These are phyloP conservation scores for Prunus fruticosa DNA, from an alignment of 306 rosid species.

Conservation along the genomic window DNA sequence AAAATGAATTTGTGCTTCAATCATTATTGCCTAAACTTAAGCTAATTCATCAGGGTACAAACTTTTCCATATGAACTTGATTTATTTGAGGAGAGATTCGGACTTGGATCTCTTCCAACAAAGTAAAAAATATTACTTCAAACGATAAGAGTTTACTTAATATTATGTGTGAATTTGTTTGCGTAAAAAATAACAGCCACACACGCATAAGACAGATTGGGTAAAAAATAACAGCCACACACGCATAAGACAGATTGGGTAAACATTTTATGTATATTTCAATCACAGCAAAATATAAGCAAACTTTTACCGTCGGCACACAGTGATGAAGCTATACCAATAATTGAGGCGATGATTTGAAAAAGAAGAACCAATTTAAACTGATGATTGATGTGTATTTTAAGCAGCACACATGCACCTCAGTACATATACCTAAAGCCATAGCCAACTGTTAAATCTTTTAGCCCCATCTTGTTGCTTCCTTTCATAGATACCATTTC, in stretches of 20 bases:
- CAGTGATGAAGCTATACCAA: neutral
- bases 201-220: neutral
- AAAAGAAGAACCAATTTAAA: neutral
- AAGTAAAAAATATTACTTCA: neutral
- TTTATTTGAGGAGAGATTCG: neutral
- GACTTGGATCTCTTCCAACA: neutral
- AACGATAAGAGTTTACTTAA: too few species aligned
- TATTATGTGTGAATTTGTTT: neutral
- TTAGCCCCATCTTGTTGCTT: constrained; percentile 1
- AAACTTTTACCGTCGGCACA: neutral
- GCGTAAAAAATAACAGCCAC: neutral
- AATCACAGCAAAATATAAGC: neutral
- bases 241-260: neutral
- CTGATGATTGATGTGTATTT: neutral
- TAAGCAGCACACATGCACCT: neutral
- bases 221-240: neutral
- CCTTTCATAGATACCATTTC: constrained; percentile 7
- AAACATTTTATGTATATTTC: neutral
- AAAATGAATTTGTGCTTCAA: neutral
- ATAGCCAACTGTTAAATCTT: neutral
- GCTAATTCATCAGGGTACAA: neutral
- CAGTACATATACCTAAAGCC: neutral
- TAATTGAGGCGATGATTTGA: neutral
- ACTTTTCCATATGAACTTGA: too few species aligned
- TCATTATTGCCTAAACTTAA: neutral